A percentile compares a stretch with the other conserved stretches of the same genome.
phyloP scores from a whole-genome alignment of 805 yeast species.

The Metschnikowia reukaufii region DNA sequence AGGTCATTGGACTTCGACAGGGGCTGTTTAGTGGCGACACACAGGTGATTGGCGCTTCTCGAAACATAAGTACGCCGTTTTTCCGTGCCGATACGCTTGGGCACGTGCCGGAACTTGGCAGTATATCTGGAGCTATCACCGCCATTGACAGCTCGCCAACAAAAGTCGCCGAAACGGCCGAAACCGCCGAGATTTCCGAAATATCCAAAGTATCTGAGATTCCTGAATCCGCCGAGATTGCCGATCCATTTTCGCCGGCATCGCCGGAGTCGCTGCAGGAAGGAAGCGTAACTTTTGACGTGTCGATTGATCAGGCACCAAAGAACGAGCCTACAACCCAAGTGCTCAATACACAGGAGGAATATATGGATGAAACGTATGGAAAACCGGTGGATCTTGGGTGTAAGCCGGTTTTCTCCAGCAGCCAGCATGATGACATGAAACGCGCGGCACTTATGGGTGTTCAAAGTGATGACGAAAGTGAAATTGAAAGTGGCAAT shows the following conservation, averaged over 20 bases:
- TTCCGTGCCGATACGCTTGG: not conserved
- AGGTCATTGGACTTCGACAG: too few relatives aligned
- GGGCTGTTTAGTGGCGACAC: too few relatives aligned
- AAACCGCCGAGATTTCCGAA: not conserved
- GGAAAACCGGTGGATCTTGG: constrained; percentile 15
- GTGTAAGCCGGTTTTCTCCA: constrained; percentile 19
- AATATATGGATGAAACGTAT: constrained; percentile 10
- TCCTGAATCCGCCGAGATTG: too few relatives aligned
- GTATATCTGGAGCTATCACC: not conserved
- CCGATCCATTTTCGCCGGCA: not conserved
- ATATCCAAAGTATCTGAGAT: not conserved
- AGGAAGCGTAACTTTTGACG: constrained; percentile 12
- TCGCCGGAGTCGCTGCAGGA: constrained; percentile 1
- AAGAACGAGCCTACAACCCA: constrained; percentile 28
- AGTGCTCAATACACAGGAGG: constrained; percentile 34
- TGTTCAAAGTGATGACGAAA: not conserved
- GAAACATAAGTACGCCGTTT: not conserved
- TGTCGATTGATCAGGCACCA: not conserved
- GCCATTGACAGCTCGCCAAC: constrained; percentile 11
- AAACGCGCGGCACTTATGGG: too few relatives aligned
- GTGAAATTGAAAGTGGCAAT: too few relatives aligned
- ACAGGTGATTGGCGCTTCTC: not conserved
- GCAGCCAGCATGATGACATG: constrained; percentile 20
- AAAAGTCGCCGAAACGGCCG: not conserved
- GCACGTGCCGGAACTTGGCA: constrained; percentile 4